Percentiles rank a stretch among this genome's conserved stretches.
Evolutionary conservation across 176 grass and related monocot species (phyloP).

Genomic region (Ensete ventricosum): DNA sequence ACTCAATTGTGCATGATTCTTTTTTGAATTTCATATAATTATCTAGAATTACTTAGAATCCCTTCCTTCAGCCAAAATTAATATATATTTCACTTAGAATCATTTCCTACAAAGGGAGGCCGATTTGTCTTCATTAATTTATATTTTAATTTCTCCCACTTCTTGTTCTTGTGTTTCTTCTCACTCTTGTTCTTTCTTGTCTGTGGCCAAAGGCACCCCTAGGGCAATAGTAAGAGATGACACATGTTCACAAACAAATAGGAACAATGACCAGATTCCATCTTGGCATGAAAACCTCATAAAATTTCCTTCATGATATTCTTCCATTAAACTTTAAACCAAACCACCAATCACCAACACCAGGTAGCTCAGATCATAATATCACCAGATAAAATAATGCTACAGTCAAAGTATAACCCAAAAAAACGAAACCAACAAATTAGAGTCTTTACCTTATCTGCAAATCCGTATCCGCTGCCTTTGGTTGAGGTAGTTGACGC

Average conservation of each 20-base stretch:
- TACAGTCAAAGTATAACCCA: not conserved
- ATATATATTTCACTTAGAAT: no score
- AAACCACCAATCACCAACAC: no score
- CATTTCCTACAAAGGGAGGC: not conserved
- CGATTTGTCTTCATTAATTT: not conserved
- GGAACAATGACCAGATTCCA: not conserved
- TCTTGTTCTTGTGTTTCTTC: not conserved
- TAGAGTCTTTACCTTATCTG: conserved; percentile 67
- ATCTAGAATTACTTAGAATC: no score
- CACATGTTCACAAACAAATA: no score
- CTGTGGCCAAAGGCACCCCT: not conserved
- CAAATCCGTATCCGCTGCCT: conserved; percentile 88
- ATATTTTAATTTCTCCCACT: not conserved
- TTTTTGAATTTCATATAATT: no score
- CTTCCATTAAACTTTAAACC: not conserved
- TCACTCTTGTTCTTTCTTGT: not conserved
- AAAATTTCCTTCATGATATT: not conserved
- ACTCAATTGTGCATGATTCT: no score
- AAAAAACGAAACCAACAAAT: not conserved
- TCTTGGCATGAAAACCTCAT: not conserved
- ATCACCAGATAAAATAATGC: not conserved
- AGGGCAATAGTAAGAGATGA: not conserved
- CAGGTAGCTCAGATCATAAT: no score
- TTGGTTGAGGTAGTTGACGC: conserved; percentile 43
- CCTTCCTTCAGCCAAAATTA: no score